A percentile compares a stretch with the other conserved stretches of the same genome.
phyloP scores from a whole-genome alignment of 78 protist genomes.

The Dictyostelium brefeldianum region DNA sequence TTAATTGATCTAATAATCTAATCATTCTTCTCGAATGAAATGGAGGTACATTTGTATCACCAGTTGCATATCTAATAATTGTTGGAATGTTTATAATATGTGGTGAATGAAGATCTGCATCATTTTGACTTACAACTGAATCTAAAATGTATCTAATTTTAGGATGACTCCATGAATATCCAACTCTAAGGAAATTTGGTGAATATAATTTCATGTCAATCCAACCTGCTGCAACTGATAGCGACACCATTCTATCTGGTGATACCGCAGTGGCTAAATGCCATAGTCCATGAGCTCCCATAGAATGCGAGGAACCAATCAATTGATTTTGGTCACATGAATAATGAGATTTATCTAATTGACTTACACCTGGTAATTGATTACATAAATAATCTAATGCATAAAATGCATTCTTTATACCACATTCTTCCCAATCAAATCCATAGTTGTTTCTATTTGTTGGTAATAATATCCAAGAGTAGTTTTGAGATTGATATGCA shows the following conservation, averaged over 20 bases:
- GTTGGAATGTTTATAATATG: slow-evolving; percentile 42
- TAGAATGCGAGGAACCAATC: slow-evolving; percentile 48
- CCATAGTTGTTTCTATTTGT: slow-evolving; percentile 62
- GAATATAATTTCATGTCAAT: slow-evolving; percentile 31
- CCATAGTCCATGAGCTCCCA: slow-evolving; percentile 64
- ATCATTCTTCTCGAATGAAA: slow-evolving; percentile 45
- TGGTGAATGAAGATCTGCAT: slow-evolving; percentile 42
- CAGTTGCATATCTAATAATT: slow-evolving; percentile 25
- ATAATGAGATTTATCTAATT: not conserved
- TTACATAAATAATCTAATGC: slow-evolving; percentile 33
- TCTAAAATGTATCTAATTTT: slow-evolving; percentile 43
- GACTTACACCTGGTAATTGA: slow-evolving; percentile 61
- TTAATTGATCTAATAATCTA: slow-evolving; percentile 40
- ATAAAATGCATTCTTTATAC: slow-evolving; percentile 26
- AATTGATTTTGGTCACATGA: slow-evolving; percentile 37
- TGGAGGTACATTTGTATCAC: slow-evolving; percentile 81
- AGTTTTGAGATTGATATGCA: slow-evolving; percentile 59
- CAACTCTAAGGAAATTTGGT: slow-evolving; percentile 46
- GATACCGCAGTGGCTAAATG: slow-evolving; percentile 14
- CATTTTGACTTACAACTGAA: slow-evolving; percentile 31
- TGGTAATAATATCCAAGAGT: slow-evolving; percentile 77
- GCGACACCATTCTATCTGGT: slow-evolving; percentile 37
- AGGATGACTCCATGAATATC: slow-evolving; percentile 40
- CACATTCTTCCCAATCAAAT: slow-evolving; percentile 66
- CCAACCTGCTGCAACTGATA: slow-evolving; percentile 82